Base-by-base conservation (phyloP, 225 moss, liverwort and hornwort species). In the Antitrichia curtipendula region DNA sequence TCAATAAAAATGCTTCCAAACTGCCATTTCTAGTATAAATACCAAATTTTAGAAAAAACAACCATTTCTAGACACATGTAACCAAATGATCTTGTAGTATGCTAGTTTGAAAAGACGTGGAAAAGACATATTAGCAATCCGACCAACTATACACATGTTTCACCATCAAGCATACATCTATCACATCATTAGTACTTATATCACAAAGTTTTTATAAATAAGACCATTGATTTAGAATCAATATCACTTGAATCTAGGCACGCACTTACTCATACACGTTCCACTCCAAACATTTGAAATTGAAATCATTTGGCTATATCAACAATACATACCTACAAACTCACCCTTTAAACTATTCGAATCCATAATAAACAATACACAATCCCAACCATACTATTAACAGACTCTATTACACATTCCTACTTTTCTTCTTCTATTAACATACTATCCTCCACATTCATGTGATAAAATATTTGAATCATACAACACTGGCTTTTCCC, bases 401-500 rank as follows among this genome's bases (percentile, higher is more conserved):
- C 9, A 72, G 27, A 27, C 5, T 16, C 43, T 9, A 43, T 41
- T 2, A 41, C 5, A 68, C 4, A 43, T 71, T 71, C 43, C 16
- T 43, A 71, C 16, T 71, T 27, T 6, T 28, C 41, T 16, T 71
- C 8, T 6, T 2, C 16, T 72, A 45, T 45, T 72, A 28, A 28
- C 16, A 45, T 28, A 28, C 16, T 16, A 28, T 40, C 28, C 6
- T 72, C 10, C 0, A 45, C 28, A 72, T 72, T 72, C 10, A 45
- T 2, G 0, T 14, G 10, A 45, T 72, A 43, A 28, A 43, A 16
- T 45, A 22, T 28, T 72, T 45, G 9, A 9, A 45, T 45, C 6
- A 28, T 3, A 14, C 1, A 0, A 3, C 6, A 16, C 2, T 0
- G 0, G 16, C 28, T 71, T 45, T 45, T 6, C 3, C 2, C 1